Evolutionary conservation across 805 yeast species (phyloP), one percentile per base, ranked within the genome.

Genomic region (Sugiyamaella valdiviana): DNA sequence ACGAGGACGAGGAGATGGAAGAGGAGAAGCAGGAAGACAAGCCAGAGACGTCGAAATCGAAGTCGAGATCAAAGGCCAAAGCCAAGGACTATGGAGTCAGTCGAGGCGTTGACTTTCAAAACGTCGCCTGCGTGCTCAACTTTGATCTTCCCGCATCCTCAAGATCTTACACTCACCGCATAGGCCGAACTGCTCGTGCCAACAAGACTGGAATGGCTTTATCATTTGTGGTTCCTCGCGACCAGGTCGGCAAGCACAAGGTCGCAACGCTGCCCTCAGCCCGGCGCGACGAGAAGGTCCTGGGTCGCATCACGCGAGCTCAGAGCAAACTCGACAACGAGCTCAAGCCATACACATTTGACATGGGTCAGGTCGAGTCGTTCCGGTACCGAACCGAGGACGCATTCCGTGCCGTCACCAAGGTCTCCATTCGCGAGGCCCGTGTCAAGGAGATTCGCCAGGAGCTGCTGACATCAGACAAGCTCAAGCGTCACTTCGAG

Each of bases 161-260:
- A 4, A 85, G 83, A 63, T 79, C 95, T 2, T 93, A 93, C 63
- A 82, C 88, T 24, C 99, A 93, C 67, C 78, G 99, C 63, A 79
- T 93, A 35, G 99, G 99, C 45, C 81, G 99, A 72, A 93, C 99
- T 3, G 99, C 99, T 4, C 81, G 99, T 69, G 98, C 96, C 6
- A 96, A 96, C 46, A 89, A 87, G 63, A 76, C 93, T 1, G 99
- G 99, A 50, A 90, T 88, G 78, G 85, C 98, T 0, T 74, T 93
- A 48, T 89, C 97, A 15, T 93, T 91, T 70, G 93, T 90, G 16
- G 88, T 91, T 21, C 85, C 93, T 22, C 69, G 72, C 29, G 85
- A 82, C 53, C 90, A 86, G 60, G 82, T 84, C 69, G 96, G 96
- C 26, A 87, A 85, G 60, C 96, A 93, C 68, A 88, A 82, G 64